Percentiles rank a stretch among this genome's conserved stretches.
Conservation (phyloP, 257 asterid genomes). For the Salvia hispanica region DNA sequence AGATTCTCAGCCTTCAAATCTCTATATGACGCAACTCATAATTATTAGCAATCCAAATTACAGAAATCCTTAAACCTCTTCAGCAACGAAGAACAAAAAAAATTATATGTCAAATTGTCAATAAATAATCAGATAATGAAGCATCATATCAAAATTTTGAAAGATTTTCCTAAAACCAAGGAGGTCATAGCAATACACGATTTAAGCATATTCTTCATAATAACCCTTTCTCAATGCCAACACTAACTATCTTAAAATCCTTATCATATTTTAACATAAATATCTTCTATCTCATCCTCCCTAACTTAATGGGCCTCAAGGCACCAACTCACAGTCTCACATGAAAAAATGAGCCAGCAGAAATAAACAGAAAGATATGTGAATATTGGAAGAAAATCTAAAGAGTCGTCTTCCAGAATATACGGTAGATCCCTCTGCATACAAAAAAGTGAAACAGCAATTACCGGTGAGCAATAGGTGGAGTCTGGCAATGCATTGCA, state of each 20-base stretch:
- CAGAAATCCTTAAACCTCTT: slow-evolving; percentile 9
- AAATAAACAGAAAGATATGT: slow-evolving; percentile 20
- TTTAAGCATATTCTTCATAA: background rate
- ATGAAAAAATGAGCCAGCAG: background rate
- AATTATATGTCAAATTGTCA: slow-evolving; percentile 9
- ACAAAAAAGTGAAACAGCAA: slow-evolving; percentile 20
- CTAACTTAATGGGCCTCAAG: slow-evolving; percentile 9
- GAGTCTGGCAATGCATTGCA: slow-evolving; percentile 92
- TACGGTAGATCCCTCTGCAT: slow-evolving; percentile 2
- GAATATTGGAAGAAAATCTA: slow-evolving; percentile 4
- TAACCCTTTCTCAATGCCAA: slow-evolving; percentile 5
- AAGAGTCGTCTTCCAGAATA: slow-evolving; percentile 20
- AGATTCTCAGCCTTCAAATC: slow-evolving; percentile 98
- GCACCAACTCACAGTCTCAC: slow-evolving; percentile 12
- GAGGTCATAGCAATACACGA: background rate
- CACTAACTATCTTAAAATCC: background rate
- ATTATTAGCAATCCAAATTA: slow-evolving; percentile 24
- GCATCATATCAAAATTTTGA: background rate
- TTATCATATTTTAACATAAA: slow-evolving; percentile 6
- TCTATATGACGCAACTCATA: slow-evolving; percentile 49
- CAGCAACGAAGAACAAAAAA: slow-evolving; percentile 15
- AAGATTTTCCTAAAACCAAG: slow-evolving; percentile 17
- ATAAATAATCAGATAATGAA: background rate
- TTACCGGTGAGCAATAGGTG: slow-evolving; percentile 96
- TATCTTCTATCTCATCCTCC: background rate